Evolutionary conservation across 2,329 filamentous ascomycete species (phyloP), one percentile per base, ranked within the genome.

Genomic region (Aspergillus tanneri): DNA sequence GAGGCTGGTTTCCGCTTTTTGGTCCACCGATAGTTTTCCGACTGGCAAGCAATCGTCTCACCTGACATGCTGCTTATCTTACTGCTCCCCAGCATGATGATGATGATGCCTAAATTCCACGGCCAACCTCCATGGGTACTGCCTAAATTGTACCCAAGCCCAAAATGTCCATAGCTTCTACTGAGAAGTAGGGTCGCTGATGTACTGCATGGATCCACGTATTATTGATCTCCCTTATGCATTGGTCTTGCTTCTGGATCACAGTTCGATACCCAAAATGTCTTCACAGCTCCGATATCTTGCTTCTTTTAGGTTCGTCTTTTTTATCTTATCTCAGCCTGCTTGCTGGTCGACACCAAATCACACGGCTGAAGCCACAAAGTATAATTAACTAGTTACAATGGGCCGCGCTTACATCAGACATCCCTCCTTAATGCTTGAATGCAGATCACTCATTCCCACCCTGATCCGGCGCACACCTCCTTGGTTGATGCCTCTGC

Each of bases 391-490:
- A 24, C 14, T 9, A 6, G 19, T 43, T 32, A 23, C 25, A 22
- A 28, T 42, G 24, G 27, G 12, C 24, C 30, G n/a, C 12, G 37
- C 40, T 72, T 56, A 76, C 73, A 76, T 76, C 53, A 76, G 61
- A 57, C 73, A 76, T 32, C 72, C 73, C 47, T 76, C 73, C 62
- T 75, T 75, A 53, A 75, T 73, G 49, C 72, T 75, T 24, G 73
- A 75, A 54, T 76, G 73, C 54, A 75, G 50, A 39, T 75, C 73
- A 51, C 72, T 75, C 57, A 73, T 70, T 3, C 71, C 73, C 19
- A 75, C 66, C 22, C 69, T 59, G 38, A 71, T 60, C 6, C 67
- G 66, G 43, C 59, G 61, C 38, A 48, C 37, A n/a, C 49, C 47
- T 24, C 49, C 46, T 28, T 34, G 41, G 24, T 50, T 42, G 35